Evolutionary conservation across 192 early-diverging fungal species (phyloP).

Genomic region (Physocladia obscura): DNA sequence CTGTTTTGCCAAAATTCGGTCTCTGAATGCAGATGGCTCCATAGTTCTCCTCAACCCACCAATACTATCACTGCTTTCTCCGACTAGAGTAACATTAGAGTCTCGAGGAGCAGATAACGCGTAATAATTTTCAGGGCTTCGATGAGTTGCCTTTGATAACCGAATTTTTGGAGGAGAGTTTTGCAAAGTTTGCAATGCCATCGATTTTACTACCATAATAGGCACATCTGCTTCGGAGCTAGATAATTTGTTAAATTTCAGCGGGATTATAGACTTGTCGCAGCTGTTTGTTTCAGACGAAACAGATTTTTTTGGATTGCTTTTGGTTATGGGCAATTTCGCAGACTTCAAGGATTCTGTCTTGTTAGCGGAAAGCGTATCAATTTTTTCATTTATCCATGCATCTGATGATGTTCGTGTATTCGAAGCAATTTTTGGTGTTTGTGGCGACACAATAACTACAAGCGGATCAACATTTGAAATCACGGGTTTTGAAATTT

Average conservation of each 20-base stretch:
- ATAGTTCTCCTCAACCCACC: no score
- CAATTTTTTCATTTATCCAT: slow-evolving; percentile 13
- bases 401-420: slow-evolving; percentile 9
- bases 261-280: no score
- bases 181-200: not conserved
- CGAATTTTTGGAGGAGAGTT: not conserved
- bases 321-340: not conserved
- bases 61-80: no score
- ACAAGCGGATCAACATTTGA: slow-evolving; percentile 7
- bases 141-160: not conserved
- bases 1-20: not conserved
- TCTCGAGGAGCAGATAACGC: not conserved
- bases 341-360: not conserved
- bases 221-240: slow-evolving; percentile 7
- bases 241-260: no score
- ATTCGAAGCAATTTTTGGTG: not conserved
- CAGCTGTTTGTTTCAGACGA: not conserved
- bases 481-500: not conserved
- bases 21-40: not conserved
- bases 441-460: slow-evolving; percentile 11
- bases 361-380: not conserved
- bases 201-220: slow-evolving; percentile 24
- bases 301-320: not conserved
- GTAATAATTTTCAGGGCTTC: not conserved
- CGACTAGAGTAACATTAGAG: slow-evolving; percentile 5